Evolutionary conservation across 495 filamentous ascomycete genomes (phyloP).

Genomic region (Friedmanniomyces endolithicus): DNA sequence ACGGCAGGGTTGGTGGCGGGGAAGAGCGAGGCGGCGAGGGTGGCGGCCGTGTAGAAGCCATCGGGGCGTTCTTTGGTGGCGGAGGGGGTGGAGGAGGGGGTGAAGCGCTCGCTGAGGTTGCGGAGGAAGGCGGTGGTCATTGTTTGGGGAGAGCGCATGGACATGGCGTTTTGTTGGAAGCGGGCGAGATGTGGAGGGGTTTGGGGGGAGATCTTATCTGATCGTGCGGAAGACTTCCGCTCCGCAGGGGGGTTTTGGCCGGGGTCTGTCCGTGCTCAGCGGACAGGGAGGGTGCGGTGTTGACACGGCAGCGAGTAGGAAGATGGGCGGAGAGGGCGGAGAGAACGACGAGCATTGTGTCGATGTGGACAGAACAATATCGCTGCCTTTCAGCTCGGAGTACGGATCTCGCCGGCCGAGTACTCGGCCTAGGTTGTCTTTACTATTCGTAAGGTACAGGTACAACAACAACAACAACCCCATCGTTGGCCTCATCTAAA

Average conservation of each 20-base stretch:
- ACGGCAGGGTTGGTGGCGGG: conserved; percentile 50
- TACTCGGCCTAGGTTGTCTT: neutral
- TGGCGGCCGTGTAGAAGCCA: conserved; percentile 26
- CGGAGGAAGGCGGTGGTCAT: conserved; percentile 14
- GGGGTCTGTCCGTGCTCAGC: too few species aligned
- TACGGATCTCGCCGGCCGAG: neutral
- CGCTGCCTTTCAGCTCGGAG: neutral
- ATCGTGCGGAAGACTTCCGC: neutral
- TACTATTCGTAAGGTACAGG: too few species aligned
- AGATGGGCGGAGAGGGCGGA: neutral
- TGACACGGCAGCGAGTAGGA: neutral
- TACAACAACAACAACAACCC: too few species aligned
- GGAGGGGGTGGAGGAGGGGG: conserved; percentile 14
- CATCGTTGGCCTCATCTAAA: neutral
- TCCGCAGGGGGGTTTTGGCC: too few species aligned
- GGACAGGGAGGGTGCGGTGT: too few species aligned
- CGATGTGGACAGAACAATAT: neutral
- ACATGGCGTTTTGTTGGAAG: neutral
- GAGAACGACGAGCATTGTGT: too few species aligned
- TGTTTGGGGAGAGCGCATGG: conserved; percentile 10
- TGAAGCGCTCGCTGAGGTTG: conserved; percentile 21
- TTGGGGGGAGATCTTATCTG: neutral
- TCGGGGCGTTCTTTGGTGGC: conserved; percentile 9
- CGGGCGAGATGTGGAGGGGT: neutral
- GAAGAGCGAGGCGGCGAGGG: conserved; percentile 38